Evolutionary conservation across 495 filamentous ascomycete genomes (phyloP), one percentile per base, ranked within the genome.

Genomic region (Parachaetomium inaequale): DNA sequence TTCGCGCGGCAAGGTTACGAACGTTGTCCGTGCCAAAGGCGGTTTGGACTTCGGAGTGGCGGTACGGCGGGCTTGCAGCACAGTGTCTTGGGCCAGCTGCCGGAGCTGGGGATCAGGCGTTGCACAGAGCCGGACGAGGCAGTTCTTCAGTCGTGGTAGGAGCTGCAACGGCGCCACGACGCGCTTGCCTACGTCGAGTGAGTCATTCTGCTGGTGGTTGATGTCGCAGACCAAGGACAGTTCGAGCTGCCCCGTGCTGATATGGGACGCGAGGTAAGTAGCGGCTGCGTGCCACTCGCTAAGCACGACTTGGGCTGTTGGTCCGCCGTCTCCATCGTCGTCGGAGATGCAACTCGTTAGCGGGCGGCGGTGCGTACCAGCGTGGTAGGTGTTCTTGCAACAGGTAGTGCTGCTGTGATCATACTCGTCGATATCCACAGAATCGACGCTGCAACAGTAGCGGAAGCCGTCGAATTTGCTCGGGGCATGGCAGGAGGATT

Each of bases 231-330:
- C 46, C 0, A 59, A 14, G 12, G 54, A 42, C 1, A 63, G 49
- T 38, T 55, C 49, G 3, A 63, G 40, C 17, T 23, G 2, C 14
- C 36, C 40, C 1, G 55, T 0, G 34, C 47, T 11, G n/a, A 63
- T 11, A 46, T 40, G 54, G 40, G 55, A 29, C 21, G 62, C 49
- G 5, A 63, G 4, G n/a, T 46, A 42, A 1, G 25, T 34, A 2
- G 38, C 62, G 17, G 62, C 15, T 3, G 21, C 17, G 28, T 63
- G 55, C 55, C 55, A 63, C 38, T 63, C 62, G 45, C 5, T n/a
- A 1, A 63, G 25, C 55, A 63, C n/a, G 2, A 47, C 38, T 19
- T 38, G 50, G 51, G 47, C 28, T 4, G 12, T 14, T 49, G 0
- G 17, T 31, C 45, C 23, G 8, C 15, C 45, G 17, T 14, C 8